These are phyloP conservation scores for Aspergillus asperescens DNA, from an alignment of 495 filamentous ascomycete species.

Conservation along the genomic window DNA sequence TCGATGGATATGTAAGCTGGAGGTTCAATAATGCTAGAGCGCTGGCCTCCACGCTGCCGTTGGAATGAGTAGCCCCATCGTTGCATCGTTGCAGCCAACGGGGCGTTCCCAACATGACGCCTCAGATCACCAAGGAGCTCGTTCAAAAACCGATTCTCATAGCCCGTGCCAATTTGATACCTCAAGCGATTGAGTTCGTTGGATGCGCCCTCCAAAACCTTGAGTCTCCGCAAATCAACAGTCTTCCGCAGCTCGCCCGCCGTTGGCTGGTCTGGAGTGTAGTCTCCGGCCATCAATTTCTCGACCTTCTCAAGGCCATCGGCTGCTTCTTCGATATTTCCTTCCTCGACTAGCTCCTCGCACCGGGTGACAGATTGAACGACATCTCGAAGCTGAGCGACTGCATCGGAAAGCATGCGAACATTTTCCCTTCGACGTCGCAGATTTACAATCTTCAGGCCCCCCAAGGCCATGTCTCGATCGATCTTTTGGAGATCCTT, in stretches of 20 bases:
- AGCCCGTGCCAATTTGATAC: constrained; percentile 76
- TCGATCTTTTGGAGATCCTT: constrained; percentile 77
- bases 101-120: constrained; percentile 72
- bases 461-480: constrained; percentile 78
- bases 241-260: constrained; percentile 29
- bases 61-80: constrained; percentile 65
- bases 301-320: constrained; percentile 71
- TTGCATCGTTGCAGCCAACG: constrained; percentile 65
- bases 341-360: constrained; percentile 74
- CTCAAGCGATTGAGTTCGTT: constrained; percentile 70
- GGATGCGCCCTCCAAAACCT: constrained; percentile 73
- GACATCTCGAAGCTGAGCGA: constrained; percentile 74
- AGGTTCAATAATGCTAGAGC: constrained; percentile 57
- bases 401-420: constrained; percentile 71
- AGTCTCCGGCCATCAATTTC: constrained; percentile 67
- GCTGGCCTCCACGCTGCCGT: constrained; percentile 60
- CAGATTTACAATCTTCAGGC: constrained; percentile 79
- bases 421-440: constrained; percentile 79
- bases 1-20: constrained; percentile 71
- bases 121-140: constrained; percentile 74
- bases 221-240: constrained; percentile 70
- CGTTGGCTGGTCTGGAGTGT: constrained; percentile 24
- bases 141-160: constrained; percentile 74
- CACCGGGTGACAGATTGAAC: constrained; percentile 70
- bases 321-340: constrained; percentile 73